Conservation (phyloP, 164 flowering plant genomes). For the Vitis riparia region DNA sequence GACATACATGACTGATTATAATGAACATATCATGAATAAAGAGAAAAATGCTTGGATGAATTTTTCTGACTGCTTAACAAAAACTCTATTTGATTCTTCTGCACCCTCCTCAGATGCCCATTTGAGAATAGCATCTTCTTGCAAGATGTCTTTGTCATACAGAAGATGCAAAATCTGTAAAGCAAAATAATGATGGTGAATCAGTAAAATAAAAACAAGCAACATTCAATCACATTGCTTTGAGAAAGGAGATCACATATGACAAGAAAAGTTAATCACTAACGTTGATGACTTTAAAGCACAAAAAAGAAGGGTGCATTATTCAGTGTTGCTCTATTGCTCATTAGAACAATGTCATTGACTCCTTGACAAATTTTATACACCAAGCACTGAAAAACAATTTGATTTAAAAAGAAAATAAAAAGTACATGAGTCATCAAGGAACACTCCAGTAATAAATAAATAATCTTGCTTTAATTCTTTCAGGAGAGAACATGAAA, state of each 20-base stretch:
- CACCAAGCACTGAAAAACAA: neutral
- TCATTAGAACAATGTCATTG: neutral
- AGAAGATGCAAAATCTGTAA: slow-evolving; percentile 65
- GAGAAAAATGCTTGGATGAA: slow-evolving; percentile 54
- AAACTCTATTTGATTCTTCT: slow-evolving; percentile 80
- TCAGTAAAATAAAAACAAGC: too few species aligned
- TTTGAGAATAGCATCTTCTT: slow-evolving; percentile 80
- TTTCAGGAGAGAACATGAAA: neutral
- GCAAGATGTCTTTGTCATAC: slow-evolving; percentile 69
- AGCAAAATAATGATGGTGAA: slow-evolving; percentile 1
- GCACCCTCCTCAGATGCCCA: slow-evolving; percentile 92
- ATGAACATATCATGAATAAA: too few species aligned
- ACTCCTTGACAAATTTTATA: neutral
- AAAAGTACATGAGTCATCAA: neutral
- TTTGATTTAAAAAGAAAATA: too few species aligned
- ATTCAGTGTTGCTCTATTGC: neutral
- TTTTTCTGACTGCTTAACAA: slow-evolving; percentile 64
- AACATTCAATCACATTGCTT: too few species aligned
- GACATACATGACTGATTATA: too few species aligned
- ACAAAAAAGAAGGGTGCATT: too few species aligned
- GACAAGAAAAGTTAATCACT: too few species aligned
- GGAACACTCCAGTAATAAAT: neutral
- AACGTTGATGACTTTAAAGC: too few species aligned
- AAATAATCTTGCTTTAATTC: too few species aligned
- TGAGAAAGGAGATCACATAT: too few species aligned